Conservation (phyloP, 768 basidiomycete species). For the Leccinum imitatum region DNA sequence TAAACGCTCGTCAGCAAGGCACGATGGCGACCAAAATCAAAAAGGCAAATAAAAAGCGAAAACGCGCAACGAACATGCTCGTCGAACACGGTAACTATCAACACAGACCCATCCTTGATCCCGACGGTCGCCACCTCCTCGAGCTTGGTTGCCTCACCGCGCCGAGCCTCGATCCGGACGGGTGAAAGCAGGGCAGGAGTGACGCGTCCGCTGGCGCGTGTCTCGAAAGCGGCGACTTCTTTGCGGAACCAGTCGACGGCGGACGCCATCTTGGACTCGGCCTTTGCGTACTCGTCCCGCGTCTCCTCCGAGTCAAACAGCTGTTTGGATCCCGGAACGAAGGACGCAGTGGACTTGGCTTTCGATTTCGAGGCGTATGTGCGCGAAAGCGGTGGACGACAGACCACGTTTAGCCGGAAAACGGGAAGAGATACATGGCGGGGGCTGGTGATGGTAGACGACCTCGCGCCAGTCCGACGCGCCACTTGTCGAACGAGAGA, state of each 20-base stretch:
- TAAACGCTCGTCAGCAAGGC: constrained; percentile 23
- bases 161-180: constrained; percentile 56
- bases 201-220: constrained; percentile 72
- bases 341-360: constrained; percentile 50
- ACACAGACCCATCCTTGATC: constrained; percentile 70
- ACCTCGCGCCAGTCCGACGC: constrained; percentile 1
- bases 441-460: not conserved
- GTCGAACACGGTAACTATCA: constrained; percentile 77
- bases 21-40: not conserved
- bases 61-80: constrained; percentile 55
- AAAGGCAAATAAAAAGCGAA: constrained; percentile 8
- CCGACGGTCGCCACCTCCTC: constrained; percentile 81
- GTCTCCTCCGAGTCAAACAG: constrained; percentile 54
- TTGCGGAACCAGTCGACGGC: constrained; percentile 75
- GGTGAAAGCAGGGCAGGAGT: constrained; percentile 69
- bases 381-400: constrained; percentile 9
- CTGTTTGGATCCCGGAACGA: constrained; percentile 69
- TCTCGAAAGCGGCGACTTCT: constrained; percentile 70
- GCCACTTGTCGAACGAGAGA: constrained; percentile 10
- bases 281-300: constrained; percentile 58
- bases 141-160: constrained; percentile 42
- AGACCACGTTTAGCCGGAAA: not conserved
- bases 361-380: constrained; percentile 32
- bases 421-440: not conserved
- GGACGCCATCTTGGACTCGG: constrained; percentile 61